Conservation (phyloP, 768 basidiomycete genomes). For the Boletus sp. region DNA sequence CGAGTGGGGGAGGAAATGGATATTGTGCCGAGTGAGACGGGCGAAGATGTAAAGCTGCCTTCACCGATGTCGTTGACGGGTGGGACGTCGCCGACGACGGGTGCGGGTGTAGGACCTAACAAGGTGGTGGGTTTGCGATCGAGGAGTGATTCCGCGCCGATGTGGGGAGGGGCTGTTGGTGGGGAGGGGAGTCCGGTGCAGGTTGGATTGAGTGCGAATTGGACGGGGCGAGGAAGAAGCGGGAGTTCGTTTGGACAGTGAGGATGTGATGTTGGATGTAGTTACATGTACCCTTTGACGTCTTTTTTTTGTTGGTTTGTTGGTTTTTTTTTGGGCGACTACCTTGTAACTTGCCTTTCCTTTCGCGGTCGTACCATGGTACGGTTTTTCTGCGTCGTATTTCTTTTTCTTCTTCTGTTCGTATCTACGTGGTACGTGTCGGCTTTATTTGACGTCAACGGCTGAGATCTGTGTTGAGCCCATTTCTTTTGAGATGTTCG, state of each 20-base stretch:
- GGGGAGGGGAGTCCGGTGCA: slow-evolving; percentile 14
- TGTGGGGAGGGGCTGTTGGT: slow-evolving; percentile 19
- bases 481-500: neutral
- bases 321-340: neutral
- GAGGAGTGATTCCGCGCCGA: slow-evolving; percentile 25
- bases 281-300: slow-evolving; percentile 12
- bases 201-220: slow-evolving; percentile 28
- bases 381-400: neutral
- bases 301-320: slow-evolving; percentile 11
- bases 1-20: slow-evolving; percentile 26
- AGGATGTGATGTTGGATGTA: neutral
- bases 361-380: neutral
- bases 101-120: slow-evolving; percentile 11
- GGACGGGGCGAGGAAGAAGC: slow-evolving; percentile 25
- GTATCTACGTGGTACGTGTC: neutral
- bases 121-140: slow-evolving; percentile 21
- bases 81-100: slow-evolving; percentile 12
- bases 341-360: neutral
- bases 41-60: slow-evolving; percentile 18
- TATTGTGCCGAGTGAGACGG: slow-evolving; percentile 7
- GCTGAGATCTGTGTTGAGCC: too few species aligned
- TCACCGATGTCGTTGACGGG: slow-evolving; percentile 21
- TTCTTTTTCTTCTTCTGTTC: neutral
- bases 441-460: neutral
- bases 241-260: slow-evolving; percentile 28